A percentile compares a stretch with the other conserved stretches of the same genome.
These are phyloP conservation scores for Penicillium ucsense DNA, from an alignment of 495 filamentous ascomycete species.

Conservation along the genomic window DNA sequence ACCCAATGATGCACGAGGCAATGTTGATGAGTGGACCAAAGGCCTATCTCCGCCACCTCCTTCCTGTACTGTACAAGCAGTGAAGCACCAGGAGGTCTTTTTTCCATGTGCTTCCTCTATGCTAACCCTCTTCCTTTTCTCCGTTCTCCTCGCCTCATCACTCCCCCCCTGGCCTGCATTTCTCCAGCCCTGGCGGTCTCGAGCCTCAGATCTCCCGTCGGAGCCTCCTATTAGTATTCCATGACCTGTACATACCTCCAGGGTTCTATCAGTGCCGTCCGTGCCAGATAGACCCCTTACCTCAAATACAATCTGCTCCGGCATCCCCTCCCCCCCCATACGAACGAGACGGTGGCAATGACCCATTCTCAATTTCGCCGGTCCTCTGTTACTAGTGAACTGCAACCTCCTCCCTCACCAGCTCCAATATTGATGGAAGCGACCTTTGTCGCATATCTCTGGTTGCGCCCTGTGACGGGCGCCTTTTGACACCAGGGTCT, in stretches of 20 bases:
- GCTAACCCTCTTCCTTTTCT: too few species aligned
- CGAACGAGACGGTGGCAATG: too few species aligned
- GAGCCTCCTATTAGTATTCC: not conserved
- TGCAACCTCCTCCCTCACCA: too few species aligned
- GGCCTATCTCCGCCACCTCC: slow-evolving; percentile 13
- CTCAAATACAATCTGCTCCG: too few species aligned
- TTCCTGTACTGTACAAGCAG: slow-evolving; percentile 1
- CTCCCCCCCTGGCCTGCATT: too few species aligned
- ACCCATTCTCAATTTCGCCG: too few species aligned
- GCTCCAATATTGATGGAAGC: too few species aligned
- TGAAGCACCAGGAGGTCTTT: slow-evolving; percentile 1
- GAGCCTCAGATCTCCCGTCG: slow-evolving; percentile 7
- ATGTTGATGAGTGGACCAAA: not conserved
- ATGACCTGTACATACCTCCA: slow-evolving; percentile 1
- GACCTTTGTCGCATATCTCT: too few species aligned
- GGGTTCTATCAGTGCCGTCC: slow-evolving; percentile 1
- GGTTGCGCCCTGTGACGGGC: not conserved
- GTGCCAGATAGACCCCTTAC: not conserved
- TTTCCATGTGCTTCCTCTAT: not conserved
- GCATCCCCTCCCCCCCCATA: too few species aligned
- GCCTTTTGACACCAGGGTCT: not conserved
- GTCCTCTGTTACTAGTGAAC: too few species aligned
- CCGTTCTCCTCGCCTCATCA: too few species aligned
- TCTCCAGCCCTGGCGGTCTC: too few species aligned
- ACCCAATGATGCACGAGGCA: slow-evolving; percentile 1